These are phyloP conservation scores for Monilinia laxa DNA, from an alignment of 2,329 filamentous ascomycete genomes.

Conservation along the genomic window DNA sequence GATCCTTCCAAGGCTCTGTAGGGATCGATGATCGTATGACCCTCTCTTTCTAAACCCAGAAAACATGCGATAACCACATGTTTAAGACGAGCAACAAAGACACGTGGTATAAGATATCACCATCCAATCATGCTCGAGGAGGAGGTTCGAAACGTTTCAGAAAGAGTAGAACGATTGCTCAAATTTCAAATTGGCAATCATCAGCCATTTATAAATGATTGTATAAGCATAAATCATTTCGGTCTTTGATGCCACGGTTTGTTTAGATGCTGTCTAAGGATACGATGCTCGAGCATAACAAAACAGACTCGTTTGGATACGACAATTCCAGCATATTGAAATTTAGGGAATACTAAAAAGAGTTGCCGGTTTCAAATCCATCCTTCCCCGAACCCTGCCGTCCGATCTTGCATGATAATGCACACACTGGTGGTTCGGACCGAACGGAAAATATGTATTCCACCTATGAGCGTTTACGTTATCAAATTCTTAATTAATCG, in stretches of 20 bases:
- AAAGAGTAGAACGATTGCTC: not conserved
- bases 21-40: not conserved
- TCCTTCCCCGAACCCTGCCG: not conserved
- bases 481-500: not conserved
- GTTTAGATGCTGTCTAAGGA: no score
- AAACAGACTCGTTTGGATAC: no score
- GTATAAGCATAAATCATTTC: no score
- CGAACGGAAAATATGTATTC: not conserved
- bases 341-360: not conserved
- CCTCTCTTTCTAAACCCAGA: not conserved
- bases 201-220: no score
- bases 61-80: slow-evolving; percentile 5
- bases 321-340: not conserved
- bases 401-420: not conserved
- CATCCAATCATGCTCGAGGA: not conserved
- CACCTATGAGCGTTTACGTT: not conserved
- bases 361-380: not conserved
- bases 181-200: no score
- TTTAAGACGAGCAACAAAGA: slow-evolving; percentile 8
- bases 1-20: not conserved
- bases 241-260: no score
- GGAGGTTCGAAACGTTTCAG: not conserved
- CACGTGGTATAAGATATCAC: not conserved
- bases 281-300: no score
- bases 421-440: not conserved